Evolutionary conservation across 768 basidiomycete genomes (phyloP).

Genomic region (Mycena epipterygia): DNA sequence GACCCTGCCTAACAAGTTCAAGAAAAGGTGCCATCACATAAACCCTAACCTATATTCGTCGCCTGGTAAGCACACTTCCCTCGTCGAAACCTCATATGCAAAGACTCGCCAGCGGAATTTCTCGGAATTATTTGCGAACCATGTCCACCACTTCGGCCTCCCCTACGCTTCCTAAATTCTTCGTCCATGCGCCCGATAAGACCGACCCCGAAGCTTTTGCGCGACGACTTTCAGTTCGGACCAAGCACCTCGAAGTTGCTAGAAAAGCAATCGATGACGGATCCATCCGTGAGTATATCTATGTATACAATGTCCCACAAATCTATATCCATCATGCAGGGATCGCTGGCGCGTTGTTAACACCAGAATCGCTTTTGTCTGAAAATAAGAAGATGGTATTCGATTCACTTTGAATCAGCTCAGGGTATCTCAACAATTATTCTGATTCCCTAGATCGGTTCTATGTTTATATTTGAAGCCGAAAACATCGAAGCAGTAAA

Average conservation of each 20-base stretch:
- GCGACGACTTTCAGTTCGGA: slow-evolving; percentile 56
- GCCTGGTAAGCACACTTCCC: background rate
- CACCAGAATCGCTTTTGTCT: slow-evolving; percentile 50
- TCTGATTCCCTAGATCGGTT: slow-evolving; percentile 48
- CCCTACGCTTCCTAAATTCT: slow-evolving; percentile 44
- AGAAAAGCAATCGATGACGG: slow-evolving; percentile 46
- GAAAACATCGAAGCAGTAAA: slow-evolving; percentile 51
- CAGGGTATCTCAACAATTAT: background rate
- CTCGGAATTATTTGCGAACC: slow-evolving; percentile 3
- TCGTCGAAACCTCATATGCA: slow-evolving; percentile 9
- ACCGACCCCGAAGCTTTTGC: slow-evolving; percentile 55
- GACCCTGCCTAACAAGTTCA: no score
- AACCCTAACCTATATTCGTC: background rate
- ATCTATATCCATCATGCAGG: background rate
- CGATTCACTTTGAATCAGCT: slow-evolving; percentile 18
- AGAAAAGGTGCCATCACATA: background rate
- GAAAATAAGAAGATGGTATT: slow-evolving; percentile 59
- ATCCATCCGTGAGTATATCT: slow-evolving; percentile 47
- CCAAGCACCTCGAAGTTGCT: slow-evolving; percentile 53
- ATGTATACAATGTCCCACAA: background rate
- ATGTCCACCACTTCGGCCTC: slow-evolving; percentile 29
- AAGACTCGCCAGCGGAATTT: slow-evolving; percentile 10
- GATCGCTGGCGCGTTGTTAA: slow-evolving; percentile 54
- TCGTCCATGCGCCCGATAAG: slow-evolving; percentile 62
- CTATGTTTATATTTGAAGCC: slow-evolving; percentile 57